Evolutionary conservation across 2,329 filamentous ascomycete genomes (phyloP).

Genomic region (Neurospora sp.): DNA sequence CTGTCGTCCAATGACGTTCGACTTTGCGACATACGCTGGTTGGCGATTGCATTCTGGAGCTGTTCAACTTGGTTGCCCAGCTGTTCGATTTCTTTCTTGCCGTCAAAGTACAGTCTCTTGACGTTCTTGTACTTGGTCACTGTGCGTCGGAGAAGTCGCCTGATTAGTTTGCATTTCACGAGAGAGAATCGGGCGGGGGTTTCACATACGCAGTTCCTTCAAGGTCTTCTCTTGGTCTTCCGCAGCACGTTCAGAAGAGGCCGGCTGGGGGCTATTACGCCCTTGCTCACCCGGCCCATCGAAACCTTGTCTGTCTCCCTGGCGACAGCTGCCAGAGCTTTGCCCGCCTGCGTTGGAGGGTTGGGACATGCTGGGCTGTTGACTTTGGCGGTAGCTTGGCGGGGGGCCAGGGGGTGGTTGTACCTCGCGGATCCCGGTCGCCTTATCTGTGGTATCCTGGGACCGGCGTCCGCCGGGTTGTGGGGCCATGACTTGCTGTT

Average conservation of each 20-base stretch:
- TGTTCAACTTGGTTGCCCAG: constrained; percentile 83
- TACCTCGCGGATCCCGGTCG: constrained; percentile 25
- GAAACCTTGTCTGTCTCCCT: constrained; percentile 31
- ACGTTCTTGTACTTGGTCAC: constrained; percentile 97
- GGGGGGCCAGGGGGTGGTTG: constrained; percentile 37
- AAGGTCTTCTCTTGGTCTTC: constrained; percentile 43
- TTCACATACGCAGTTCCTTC: constrained; percentile 42
- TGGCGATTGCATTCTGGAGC: constrained; percentile 92
- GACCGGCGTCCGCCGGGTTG: constrained; percentile 35
- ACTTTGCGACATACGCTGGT: constrained; percentile 89
- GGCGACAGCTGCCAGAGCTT: constrained; percentile 28
- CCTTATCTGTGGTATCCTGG: constrained; percentile 38
- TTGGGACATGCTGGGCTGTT: constrained; percentile 32
- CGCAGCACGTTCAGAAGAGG: constrained; percentile 30
- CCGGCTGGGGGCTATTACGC: constrained; percentile 47
- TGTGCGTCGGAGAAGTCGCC: constrained; percentile 34
- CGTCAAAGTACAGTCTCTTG: constrained; percentile 94
- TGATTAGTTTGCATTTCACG: constrained; percentile 22
- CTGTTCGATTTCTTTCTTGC: constrained; percentile 82
- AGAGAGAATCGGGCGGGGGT: not conserved
- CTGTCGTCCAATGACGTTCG: constrained; percentile 90
- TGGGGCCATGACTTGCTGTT: constrained; percentile 37
- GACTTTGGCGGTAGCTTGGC: constrained; percentile 42
- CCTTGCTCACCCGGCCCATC: constrained; percentile 36
- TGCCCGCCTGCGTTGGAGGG: constrained; percentile 23